Percentiles rank a stretch among this genome's conserved stretches.
Evolutionary conservation across 2,329 filamentous ascomycete genomes (phyloP).

Genomic region (Aureobasidium sp.): DNA sequence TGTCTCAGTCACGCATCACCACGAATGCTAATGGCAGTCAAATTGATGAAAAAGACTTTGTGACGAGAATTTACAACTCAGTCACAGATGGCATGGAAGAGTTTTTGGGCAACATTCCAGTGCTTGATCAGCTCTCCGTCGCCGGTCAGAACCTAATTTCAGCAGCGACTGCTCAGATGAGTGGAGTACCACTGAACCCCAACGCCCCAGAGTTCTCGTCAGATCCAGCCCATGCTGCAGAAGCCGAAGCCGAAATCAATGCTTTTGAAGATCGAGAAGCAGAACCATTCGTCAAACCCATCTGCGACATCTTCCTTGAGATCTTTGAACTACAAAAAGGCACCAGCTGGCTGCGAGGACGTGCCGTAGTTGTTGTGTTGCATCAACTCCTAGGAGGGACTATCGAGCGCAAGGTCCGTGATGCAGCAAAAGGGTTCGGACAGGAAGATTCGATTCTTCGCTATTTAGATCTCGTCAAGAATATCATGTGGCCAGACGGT

Average conservation of each 20-base stretch:
- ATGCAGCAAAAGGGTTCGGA: constrained; percentile 65
- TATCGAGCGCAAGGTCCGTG: constrained; percentile 89
- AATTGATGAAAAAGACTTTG: constrained; percentile 68
- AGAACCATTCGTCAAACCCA: constrained; percentile 95
- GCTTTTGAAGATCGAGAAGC: constrained; percentile 86
- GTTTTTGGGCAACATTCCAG: constrained; percentile 90
- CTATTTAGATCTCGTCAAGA: constrained; percentile 67
- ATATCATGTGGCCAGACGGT: constrained; percentile 76
- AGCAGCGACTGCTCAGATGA: constrained; percentile 54
- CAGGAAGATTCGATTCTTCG: constrained; percentile 72
- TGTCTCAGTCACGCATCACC: constrained; percentile 77
- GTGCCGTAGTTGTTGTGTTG: constrained; percentile 90
- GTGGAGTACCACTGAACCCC: constrained; percentile 37
- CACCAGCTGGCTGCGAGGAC: constrained; percentile 93
- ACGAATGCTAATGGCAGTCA: constrained; percentile 55
- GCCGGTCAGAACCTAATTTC: constrained; percentile 88
- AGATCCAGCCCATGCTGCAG: constrained; percentile 45
- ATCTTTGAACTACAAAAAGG: constrained; percentile 90
- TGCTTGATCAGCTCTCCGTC: constrained; percentile 86
- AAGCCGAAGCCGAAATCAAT: constrained; percentile 88
- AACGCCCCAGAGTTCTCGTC: constrained; percentile 26
- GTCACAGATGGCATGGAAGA: constrained; percentile 98
- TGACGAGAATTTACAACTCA: constrained; percentile 90
- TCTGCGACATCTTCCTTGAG: constrained; percentile 95
- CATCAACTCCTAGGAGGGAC: constrained; percentile 94